Percentiles rank a stretch among this genome's conserved stretches.
Evolutionary conservation across 441 rosid species (phyloP).

Genomic region (Hura crepitans): DNA sequence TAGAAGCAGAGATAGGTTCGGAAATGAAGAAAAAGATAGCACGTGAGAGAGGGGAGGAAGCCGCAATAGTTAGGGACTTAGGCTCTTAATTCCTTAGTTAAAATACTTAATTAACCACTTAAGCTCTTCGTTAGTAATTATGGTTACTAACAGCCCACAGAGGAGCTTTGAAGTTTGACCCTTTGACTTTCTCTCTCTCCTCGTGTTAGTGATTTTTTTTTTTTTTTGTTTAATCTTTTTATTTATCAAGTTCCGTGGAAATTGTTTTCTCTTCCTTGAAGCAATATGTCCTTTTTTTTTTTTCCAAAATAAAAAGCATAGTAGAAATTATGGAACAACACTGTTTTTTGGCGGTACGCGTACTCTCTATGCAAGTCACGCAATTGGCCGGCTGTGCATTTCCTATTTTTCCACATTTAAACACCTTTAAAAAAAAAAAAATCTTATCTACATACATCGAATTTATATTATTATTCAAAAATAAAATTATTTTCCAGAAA

Average conservation of each 20-base stretch:
- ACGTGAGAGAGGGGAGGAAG: slow-evolving; percentile 35
- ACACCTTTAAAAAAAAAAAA: background rate
- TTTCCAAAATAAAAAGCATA: background rate
- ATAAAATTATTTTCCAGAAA: no score
- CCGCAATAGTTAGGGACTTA: slow-evolving; percentile 38
- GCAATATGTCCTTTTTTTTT: slow-evolving; percentile 13
- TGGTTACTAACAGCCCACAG: slow-evolving; percentile 15
- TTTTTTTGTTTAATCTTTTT: background rate
- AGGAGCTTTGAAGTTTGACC: slow-evolving; percentile 55
- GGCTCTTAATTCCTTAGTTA: slow-evolving; percentile 9
- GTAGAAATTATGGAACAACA: background rate
- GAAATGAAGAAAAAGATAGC: slow-evolving; percentile 33
- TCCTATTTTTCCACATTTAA: background rate
- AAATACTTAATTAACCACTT: slow-evolving; percentile 25
- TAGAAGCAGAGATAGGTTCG: slow-evolving; percentile 43
- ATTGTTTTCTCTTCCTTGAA: slow-evolving; percentile 8
- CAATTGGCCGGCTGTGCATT: background rate
- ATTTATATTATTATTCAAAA: no score
- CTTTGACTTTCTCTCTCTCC: slow-evolving; percentile 47
- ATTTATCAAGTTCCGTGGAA: slow-evolving; percentile 9
- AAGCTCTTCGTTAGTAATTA: slow-evolving; percentile 8
- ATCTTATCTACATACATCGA: no score
- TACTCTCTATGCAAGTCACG: background rate
- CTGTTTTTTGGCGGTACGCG: slow-evolving; percentile 4
- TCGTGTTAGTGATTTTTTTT: background rate